Conservation (phyloP, 306 rosid species). For the Dalbergia oliveri region DNA sequence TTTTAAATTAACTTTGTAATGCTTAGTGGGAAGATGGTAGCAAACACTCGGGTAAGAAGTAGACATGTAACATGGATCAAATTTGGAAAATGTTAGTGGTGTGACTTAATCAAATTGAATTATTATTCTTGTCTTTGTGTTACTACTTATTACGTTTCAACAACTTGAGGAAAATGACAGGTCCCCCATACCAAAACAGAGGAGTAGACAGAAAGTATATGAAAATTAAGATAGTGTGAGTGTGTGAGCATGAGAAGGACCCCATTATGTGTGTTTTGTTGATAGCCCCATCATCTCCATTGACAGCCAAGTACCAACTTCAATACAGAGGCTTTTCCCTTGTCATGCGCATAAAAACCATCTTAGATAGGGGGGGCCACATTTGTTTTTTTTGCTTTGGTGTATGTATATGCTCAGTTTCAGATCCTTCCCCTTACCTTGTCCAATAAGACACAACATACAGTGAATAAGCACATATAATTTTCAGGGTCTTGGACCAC, state of each 20-base stretch:
- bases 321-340: slow-evolving; percentile 16
- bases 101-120: slow-evolving; percentile 28
- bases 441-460: slow-evolving; percentile 45
- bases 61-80: slow-evolving; percentile 40
- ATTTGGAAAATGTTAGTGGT: slow-evolving; percentile 47
- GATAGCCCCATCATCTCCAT: slow-evolving; percentile 47
- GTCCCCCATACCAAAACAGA: slow-evolving; percentile 35
- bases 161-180: slow-evolving; percentile 59
- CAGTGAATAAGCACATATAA: slow-evolving; percentile 32
- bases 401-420: slow-evolving; percentile 16
- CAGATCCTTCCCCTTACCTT: background rate
- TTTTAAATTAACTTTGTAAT: background rate
- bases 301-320: slow-evolving; percentile 46
- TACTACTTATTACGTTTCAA: slow-evolving; percentile 34
- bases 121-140: slow-evolving; percentile 32
- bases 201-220: slow-evolving; percentile 30
- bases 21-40: slow-evolving; percentile 30
- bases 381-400: background rate
- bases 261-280: slow-evolving; percentile 53
- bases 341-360: slow-evolving; percentile 29
- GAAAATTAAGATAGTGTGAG: slow-evolving; percentile 40
- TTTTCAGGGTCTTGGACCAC: slow-evolving; percentile 45
- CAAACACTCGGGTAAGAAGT: slow-evolving; percentile 33
- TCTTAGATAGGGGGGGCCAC: slow-evolving; percentile 33
- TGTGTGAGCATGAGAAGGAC: slow-evolving; percentile 59